Percentiles rank a stretch among this genome's conserved stretches.
phyloP scores from a whole-genome alignment of 2,329 filamentous ascomycete species.

The Fusarium tupiense region DNA sequence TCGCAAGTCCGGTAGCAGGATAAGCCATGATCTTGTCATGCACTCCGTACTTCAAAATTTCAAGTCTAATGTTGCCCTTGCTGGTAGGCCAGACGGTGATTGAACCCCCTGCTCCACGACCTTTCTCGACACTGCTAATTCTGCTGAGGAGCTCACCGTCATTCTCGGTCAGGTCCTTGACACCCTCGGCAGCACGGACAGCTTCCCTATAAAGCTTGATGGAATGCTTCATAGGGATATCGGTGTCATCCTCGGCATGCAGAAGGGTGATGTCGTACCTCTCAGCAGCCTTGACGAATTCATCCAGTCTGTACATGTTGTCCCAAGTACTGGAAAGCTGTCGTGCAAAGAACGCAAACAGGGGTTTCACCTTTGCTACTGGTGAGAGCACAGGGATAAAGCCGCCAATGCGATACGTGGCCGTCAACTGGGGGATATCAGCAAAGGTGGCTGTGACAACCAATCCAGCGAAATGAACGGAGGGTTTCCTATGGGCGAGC shows the following conservation, averaged over 20 bases:
- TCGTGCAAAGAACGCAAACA: conserved; percentile 52
- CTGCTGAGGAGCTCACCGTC: background rate
- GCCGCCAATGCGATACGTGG: conserved; percentile 60
- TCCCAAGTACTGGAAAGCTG: conserved; percentile 57
- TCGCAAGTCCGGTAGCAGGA: conserved; percentile 57
- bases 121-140: conserved; percentile 28
- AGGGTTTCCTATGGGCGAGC: conserved; percentile 3
- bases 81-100: conserved; percentile 55
- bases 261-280: conserved; percentile 53
- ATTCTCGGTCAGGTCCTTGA: conserved; percentile 43
- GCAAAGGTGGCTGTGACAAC: conserved; percentile 62
- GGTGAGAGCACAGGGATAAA: conserved; percentile 50
- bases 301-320: conserved; percentile 53
- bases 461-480: conserved; percentile 54
- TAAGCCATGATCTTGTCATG: conserved; percentile 64
- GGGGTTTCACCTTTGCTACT: conserved; percentile 57
- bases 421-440: conserved; percentile 57
- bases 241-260: conserved; percentile 57
- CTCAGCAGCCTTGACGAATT: conserved; percentile 44
- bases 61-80: conserved; percentile 56
- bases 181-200: conserved; percentile 52
- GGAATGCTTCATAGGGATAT: conserved; percentile 57
- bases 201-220: conserved; percentile 58
- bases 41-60: conserved; percentile 60
- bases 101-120: conserved; percentile 56